These are phyloP conservation scores for Suillus weaverae DNA, from an alignment of 768 basidiomycete genomes.

Conservation along the genomic window DNA sequence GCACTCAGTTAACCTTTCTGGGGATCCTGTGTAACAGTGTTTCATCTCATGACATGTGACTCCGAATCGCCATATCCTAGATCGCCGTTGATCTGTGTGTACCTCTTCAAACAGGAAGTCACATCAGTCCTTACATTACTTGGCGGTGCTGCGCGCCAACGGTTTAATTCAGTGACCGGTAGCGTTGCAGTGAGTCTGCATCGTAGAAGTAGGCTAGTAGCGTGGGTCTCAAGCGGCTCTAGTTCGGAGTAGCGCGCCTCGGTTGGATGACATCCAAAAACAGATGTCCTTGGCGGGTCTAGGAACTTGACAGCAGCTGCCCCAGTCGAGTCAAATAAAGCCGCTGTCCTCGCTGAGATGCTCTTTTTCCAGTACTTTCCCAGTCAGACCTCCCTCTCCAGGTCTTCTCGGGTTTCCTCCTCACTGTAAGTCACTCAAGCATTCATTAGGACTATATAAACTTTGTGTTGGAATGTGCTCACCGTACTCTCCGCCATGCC, in stretches of 20 bases:
- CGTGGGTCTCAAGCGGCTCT: no score
- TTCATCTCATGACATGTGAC: background rate
- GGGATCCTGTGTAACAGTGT: background rate
- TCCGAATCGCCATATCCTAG: background rate
- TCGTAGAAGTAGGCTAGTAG: no score
- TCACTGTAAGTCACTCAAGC: conserved; percentile 18
- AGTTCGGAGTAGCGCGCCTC: no score
- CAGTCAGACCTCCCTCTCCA: conserved; percentile 25
- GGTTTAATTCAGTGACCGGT: background rate
- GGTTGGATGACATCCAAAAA: background rate
- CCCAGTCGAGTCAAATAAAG: conserved; percentile 28
- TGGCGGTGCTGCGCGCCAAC: background rate
- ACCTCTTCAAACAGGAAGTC: background rate
- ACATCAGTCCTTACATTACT: background rate
- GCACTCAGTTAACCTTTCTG: background rate
- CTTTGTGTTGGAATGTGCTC: conserved; percentile 1
- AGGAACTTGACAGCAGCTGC: background rate
- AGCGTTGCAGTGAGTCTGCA: background rate
- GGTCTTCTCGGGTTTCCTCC: conserved; percentile 24
- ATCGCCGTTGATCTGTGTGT: background rate
- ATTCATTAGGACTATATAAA: conserved; percentile 27
- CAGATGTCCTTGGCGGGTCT: background rate
- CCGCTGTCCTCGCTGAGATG: conserved; percentile 23
- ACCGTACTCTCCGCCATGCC: conserved; percentile 24
- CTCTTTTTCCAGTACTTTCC: conserved; percentile 18